Evolutionary conservation across 1,284 basidiomycete species (phyloP), one percentile per base, ranked within the genome.

Genomic region (Ceratobasidium papillatum): DNA sequence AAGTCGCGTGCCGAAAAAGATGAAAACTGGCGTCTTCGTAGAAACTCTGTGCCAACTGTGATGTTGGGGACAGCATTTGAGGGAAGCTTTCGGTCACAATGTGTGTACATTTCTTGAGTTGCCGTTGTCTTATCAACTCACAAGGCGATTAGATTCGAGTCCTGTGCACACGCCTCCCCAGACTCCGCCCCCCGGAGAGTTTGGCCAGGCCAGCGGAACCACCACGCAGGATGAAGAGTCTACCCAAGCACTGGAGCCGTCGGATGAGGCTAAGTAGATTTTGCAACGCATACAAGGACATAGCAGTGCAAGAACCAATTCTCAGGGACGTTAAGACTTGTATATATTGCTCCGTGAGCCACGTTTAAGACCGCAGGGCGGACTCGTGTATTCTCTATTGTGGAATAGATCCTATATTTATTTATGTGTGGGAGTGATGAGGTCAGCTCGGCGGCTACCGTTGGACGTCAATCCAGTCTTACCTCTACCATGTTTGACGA

Each of bases 401-500:
- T 54, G 58, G 32, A 56, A 62, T 52, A 34, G 56, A 54, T 64
- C 30, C 3, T n/a, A 17, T 73, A 73, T 73, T 73, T 73, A 73
- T 73, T 63, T 43, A 54, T 75, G 56, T 38, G 72, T 52, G 61
- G 54, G 41, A 49, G 41, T 41, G 36, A 41, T 65, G 72, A 61
- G 14, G 71, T 73, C 30, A 73, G 58, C 71, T 38, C 25, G 71
- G 71, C 71, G 71, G 45, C 61, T 73, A 45, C 38, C 27, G n/a
- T 34, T 56, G 25, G 30, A 54, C 30, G 34, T 56, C 34, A 59
- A 32, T 22, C 58, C 9, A 45, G 45, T 49, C 27, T 27, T 25
- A 38, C 58, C 30, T 32, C 59, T 30, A 43, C 49, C 58, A 94
- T 94, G 92, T 92, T 95, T 79, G 94, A 95, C 81, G 94, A 95